These are phyloP conservation scores for Nitzschia sp. DNA, from an alignment of 108 stramenopile species.

Conservation along the genomic window DNA sequence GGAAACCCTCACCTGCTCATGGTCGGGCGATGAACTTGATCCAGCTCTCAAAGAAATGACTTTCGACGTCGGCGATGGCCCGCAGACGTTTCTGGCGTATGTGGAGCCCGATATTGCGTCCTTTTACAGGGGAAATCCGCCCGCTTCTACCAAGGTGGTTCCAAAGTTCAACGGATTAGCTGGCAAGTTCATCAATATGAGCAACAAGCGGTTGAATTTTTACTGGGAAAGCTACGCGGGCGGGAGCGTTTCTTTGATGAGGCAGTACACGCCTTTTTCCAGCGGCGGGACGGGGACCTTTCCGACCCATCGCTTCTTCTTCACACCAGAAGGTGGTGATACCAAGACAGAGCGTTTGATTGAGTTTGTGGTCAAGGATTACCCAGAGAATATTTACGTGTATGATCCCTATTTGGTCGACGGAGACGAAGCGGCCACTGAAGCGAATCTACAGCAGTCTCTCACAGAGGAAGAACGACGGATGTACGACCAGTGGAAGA, in stretches of 20 bases:
- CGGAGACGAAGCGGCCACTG: constrained; percentile 57
- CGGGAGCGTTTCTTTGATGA: constrained; percentile 30
- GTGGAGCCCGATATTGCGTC: constrained; percentile 73
- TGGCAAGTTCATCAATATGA: constrained; percentile 80
- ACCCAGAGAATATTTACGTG: constrained; percentile 53
- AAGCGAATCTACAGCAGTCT: constrained; percentile 45
- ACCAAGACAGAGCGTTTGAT: constrained; percentile 13
- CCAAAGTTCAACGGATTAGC: constrained; percentile 65
- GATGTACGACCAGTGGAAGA: constrained; percentile 42
- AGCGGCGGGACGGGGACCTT: constrained; percentile 59
- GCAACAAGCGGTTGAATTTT: constrained; percentile 31
- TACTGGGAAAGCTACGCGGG: constrained; percentile 65
- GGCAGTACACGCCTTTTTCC: constrained; percentile 44
- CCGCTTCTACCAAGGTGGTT: constrained; percentile 19
- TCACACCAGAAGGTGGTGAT: constrained; percentile 29
- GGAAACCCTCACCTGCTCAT: constrained; percentile 21
- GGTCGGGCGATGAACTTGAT: constrained; percentile 19
- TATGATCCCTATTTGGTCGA: constrained; percentile 72
- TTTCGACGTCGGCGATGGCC: constrained; percentile 60
- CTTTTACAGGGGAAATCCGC: constrained; percentile 51
- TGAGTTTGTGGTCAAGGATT: constrained; percentile 36
- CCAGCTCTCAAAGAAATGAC: constrained; percentile 46
- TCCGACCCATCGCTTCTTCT: constrained; percentile 62
- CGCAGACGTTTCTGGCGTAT: constrained; percentile 53
- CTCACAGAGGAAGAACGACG: constrained; percentile 46